phyloP scores from a whole-genome alignment of 129 eudicot species.

The Lactuca sativa region DNA sequence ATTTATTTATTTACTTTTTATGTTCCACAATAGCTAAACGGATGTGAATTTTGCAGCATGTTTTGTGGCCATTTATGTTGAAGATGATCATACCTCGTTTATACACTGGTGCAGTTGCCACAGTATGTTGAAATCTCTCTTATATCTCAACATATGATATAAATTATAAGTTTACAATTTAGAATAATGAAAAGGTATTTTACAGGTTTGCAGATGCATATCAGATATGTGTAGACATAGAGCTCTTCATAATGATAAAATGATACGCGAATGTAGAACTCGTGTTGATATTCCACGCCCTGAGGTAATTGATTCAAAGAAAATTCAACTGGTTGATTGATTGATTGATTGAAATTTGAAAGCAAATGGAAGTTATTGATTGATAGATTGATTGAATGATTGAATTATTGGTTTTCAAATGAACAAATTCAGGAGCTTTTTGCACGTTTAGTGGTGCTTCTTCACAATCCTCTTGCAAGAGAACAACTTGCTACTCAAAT shows the following conservation, averaged over 20 bases:
- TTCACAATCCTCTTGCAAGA: conserved; percentile 95
- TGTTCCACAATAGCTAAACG: not conserved
- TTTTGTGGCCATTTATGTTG: conserved; percentile 96
- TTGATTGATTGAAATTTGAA: not conserved
- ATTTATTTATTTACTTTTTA: not conserved
- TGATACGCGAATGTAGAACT: conserved; percentile 80
- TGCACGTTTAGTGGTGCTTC: conserved; percentile 89
- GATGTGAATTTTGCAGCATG: conserved; percentile 61
- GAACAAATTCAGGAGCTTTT: conserved; percentile 68
- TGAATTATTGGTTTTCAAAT: not conserved
- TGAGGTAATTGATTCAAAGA: conserved; percentile 52
- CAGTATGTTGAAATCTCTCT: conserved; percentile 47
- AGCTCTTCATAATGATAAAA: conserved; percentile 49
- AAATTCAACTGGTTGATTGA: not conserved
- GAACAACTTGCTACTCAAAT: conserved; percentile 93
- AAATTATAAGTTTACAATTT: not conserved
- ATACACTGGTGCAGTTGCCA: conserved; percentile 94
- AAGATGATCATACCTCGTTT: conserved; percentile 89
- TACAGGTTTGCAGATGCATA: conserved; percentile 98
- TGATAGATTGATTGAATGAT: not conserved
- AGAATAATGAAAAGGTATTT: conserved; percentile 19
- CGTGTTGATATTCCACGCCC: conserved; percentile 90
- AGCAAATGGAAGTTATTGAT: not conserved
- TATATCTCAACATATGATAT: not conserved
- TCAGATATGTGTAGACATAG: conserved; percentile 88